Evolutionary conservation across 306 rosid species (phyloP).

Genomic region (Castanea mollissima): DNA sequence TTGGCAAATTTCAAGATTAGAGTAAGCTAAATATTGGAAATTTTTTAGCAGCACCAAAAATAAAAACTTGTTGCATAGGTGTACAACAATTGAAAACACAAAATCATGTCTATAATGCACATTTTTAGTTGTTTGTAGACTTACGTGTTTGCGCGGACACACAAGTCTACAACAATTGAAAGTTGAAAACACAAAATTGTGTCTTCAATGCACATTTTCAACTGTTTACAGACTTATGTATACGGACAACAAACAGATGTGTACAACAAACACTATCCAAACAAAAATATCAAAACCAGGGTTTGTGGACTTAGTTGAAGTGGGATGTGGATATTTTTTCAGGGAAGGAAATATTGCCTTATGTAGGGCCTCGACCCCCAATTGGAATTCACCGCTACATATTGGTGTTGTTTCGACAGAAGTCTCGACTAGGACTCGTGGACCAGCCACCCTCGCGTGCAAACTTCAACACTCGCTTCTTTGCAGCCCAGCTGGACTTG

Average conservation of each 20-base stretch:
- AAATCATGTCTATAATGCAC: no score
- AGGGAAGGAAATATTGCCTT: conserved; percentile 79
- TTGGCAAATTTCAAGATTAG: neutral
- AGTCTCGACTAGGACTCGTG: conserved; percentile 44
- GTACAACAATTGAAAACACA: no score
- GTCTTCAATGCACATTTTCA: no score
- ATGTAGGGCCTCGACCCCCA: conserved; percentile 70
- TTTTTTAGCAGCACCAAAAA: no score
- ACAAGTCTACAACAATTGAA: no score
- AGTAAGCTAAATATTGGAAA: neutral
- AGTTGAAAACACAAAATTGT: no score
- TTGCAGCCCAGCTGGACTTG: conserved; percentile 50
- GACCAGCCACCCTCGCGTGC: conserved; percentile 60
- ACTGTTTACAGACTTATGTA: no score
- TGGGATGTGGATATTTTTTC: neutral
- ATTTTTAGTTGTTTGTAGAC: no score
- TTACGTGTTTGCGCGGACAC: no score
- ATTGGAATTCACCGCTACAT: conserved; percentile 85
- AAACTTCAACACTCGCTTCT: conserved; percentile 75
- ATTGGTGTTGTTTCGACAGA: conserved; percentile 65
- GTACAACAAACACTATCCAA: neutral
- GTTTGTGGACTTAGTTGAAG: neutral
- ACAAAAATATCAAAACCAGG: neutral
- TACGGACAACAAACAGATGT: no score
- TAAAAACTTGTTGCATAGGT: neutral